Conservation (phyloP, 306 rosid species). For the Gynostemma pentaphyllum region DNA sequence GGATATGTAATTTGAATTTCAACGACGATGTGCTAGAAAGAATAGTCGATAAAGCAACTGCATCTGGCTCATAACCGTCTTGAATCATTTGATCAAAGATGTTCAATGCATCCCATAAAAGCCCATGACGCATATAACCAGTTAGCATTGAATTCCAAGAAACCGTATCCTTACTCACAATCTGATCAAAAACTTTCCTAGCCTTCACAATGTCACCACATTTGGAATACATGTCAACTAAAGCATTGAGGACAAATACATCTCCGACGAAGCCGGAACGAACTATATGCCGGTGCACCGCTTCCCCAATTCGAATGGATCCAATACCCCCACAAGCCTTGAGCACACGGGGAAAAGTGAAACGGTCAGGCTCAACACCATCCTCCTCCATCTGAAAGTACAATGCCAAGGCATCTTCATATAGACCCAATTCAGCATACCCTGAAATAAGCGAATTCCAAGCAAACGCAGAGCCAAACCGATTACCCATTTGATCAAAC, state of each 20-base stretch:
- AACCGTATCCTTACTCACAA: conserved; percentile 41
- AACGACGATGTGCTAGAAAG: conserved; percentile 29
- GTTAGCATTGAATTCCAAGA: conserved; percentile 88
- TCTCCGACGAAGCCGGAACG: conserved; percentile 48
- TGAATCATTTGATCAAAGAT: conserved; percentile 41
- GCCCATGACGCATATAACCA: conserved; percentile 55
- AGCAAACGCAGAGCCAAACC: conserved; percentile 40
- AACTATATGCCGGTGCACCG: conserved; percentile 53
- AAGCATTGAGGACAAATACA: conserved; percentile 66
- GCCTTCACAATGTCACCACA: conserved; percentile 91
- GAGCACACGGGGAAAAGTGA: conserved; percentile 66
- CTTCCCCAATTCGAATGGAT: conserved; percentile 63
- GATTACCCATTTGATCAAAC: conserved; percentile 68
- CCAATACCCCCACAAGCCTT: conserved; percentile 82
- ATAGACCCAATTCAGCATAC: conserved; percentile 45
- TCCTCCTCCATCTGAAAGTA: conserved; percentile 92
- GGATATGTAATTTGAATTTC: conserved; percentile 44
- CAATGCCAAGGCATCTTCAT: conserved; percentile 75
- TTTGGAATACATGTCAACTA: conserved; percentile 79
- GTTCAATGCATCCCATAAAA: conserved; percentile 40
- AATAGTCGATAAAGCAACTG: conserved; percentile 44
- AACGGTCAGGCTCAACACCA: conserved; percentile 54
- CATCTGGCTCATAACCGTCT: conserved; percentile 49
- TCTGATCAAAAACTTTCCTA: conserved; percentile 43
- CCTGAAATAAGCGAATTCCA: conserved; percentile 91